Percentiles rank a stretch among this genome's conserved stretches.
Conservation (phyloP, 306 rosid genomes). For the Abrus precatorius region DNA sequence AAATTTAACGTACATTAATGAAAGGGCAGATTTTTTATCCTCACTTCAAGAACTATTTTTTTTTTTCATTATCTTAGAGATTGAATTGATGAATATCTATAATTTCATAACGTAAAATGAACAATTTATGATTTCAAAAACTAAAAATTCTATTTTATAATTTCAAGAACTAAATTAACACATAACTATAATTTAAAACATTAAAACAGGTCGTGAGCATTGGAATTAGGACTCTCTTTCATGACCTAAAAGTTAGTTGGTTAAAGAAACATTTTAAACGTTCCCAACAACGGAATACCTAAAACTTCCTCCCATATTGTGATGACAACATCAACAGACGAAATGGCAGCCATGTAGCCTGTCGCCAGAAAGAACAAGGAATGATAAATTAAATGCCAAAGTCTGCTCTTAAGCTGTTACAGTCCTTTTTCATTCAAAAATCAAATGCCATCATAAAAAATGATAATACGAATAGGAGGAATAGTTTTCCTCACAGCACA, state of each 20-base stretch:
- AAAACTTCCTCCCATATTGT: background rate
- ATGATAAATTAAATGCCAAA: background rate
- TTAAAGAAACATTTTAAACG: background rate
- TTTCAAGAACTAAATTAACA: no score
- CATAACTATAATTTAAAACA: no score
- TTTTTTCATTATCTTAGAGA: no score
- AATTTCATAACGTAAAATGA: no score
- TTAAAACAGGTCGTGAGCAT: no score
- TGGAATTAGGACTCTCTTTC: background rate
- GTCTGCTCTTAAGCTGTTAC: background rate
- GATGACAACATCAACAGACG: background rate
- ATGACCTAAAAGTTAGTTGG: background rate
- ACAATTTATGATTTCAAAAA: no score
- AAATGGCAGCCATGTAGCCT: constrained; percentile 9
- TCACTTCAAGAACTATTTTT: no score
- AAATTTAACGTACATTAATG: no score
- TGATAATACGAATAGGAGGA: constrained; percentile 38
- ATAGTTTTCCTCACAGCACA: constrained; percentile 36
- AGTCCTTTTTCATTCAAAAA: constrained; percentile 23
- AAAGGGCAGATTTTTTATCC: no score
- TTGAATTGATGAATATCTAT: no score
- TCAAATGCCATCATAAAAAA: constrained; percentile 32
- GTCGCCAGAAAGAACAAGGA: background rate
- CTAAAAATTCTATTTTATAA: no score
- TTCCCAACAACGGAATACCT: background rate